Conservation (phyloP, 257 asterid genomes). For the Solanum neorickii region DNA sequence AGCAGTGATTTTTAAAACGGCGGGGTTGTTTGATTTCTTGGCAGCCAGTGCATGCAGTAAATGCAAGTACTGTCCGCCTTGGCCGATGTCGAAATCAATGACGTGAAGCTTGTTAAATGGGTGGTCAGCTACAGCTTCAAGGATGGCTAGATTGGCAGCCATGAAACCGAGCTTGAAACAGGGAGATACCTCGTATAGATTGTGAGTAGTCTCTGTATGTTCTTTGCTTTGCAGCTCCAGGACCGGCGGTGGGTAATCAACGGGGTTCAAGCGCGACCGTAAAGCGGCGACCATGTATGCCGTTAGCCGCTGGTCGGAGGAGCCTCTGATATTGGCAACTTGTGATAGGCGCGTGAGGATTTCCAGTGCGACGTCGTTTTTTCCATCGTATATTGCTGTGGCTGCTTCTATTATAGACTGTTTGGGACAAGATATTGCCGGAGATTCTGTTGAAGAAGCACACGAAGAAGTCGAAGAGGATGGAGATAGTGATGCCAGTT, state of each 20-base stretch:
- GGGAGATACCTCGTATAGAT: constrained; percentile 51
- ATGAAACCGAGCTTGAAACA: constrained; percentile 84
- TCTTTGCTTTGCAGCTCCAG: constrained; percentile 28
- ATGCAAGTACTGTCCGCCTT: constrained; percentile 70
- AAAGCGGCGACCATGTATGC: constrained; percentile 27
- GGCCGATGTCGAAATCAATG: constrained; percentile 66
- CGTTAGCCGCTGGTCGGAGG: constrained; percentile 50
- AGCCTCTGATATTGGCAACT: constrained; percentile 40
- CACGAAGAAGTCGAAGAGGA: constrained; percentile 72
- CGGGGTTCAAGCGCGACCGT: constrained; percentile 39
- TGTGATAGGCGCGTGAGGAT: constrained; percentile 76
- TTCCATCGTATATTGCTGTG: constrained; percentile 42
- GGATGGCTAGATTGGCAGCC: constrained; percentile 77
- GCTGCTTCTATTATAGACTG: constrained; percentile 52
- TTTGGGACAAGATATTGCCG: constrained; percentile 39
- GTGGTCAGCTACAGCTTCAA: constrained; percentile 44
- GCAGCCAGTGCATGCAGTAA: constrained; percentile 66
- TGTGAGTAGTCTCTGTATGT: constrained; percentile 32
- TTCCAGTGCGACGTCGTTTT: constrained; percentile 39
- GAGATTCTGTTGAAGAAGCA: constrained; percentile 53
- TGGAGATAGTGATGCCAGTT: constrained; percentile 49
- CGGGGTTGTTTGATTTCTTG: constrained; percentile 18
- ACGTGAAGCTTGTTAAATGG: constrained; percentile 42
- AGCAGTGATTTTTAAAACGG: constrained; percentile 46
- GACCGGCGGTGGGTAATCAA: constrained; percentile 24